Conservation (phyloP, 2,329 filamentous ascomycete species). For the Thelonectria blattea region DNA sequence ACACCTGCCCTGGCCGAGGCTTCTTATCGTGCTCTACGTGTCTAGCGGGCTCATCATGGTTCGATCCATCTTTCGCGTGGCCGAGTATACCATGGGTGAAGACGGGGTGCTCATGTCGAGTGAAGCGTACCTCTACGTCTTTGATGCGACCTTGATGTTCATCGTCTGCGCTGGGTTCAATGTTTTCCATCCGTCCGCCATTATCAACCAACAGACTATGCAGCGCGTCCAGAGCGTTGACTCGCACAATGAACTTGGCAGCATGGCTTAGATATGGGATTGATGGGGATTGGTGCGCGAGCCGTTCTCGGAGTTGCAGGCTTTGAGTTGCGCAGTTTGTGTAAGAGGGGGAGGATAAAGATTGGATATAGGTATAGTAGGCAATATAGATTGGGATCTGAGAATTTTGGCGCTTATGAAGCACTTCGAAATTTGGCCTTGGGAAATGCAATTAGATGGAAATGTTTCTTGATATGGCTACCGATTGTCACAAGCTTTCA, state of each 20-base stretch:
- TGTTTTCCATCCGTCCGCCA: conserved; percentile 2
- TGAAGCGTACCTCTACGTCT: conserved; percentile 41
- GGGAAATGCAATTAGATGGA: too few species aligned
- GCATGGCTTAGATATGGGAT: not conserved
- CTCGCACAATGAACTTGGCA: not conserved
- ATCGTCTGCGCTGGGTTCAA: conserved; percentile 23
- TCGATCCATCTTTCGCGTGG: conserved; percentile 45
- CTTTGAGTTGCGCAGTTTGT: not conserved
- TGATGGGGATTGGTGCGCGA: not conserved
- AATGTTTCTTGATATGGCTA: too few species aligned
- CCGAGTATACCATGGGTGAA: conserved; percentile 46
- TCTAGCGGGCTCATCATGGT: conserved; percentile 43
- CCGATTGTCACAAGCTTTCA: too few species aligned
- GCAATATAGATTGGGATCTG: too few species aligned
- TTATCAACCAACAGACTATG: not conserved
- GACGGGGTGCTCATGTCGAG: conserved; percentile 37
- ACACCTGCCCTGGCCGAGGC: conserved; percentile 37
- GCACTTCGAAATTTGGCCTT: too few species aligned
- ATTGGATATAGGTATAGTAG: too few species aligned
- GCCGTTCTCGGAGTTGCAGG: too few species aligned
- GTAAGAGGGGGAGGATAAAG: not conserved
- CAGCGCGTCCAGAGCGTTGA: not conserved
- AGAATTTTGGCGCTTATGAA: too few species aligned
- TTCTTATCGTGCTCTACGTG: conserved; percentile 24
- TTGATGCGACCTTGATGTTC: conserved; percentile 43